A percentile compares a stretch with the other conserved stretches of the same genome.
Evolutionary conservation across 2,329 filamentous ascomycete species (phyloP).

Genomic region (Fusarium humuli): DNA sequence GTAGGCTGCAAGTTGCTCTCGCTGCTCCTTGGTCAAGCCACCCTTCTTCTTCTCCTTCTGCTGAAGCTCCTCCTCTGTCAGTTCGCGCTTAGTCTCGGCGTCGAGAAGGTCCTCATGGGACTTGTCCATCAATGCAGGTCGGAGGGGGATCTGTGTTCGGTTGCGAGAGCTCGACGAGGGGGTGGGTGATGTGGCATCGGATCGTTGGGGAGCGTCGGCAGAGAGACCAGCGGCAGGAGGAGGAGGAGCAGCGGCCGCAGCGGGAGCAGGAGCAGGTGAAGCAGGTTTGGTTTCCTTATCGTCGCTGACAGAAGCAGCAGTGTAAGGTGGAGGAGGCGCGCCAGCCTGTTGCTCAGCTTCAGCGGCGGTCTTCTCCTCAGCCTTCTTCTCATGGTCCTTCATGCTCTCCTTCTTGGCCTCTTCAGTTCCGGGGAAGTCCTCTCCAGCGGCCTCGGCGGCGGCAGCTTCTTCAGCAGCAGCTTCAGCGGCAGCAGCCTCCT

Average conservation of each 20-base stretch:
- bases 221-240: constrained; percentile 32
- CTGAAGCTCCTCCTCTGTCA: constrained; percentile 66
- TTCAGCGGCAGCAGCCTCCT: constrained; percentile 67
- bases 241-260: constrained; percentile 23
- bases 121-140: constrained; percentile 88
- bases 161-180: constrained; percentile 58
- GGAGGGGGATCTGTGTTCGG: constrained; percentile 73
- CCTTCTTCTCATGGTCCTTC: constrained; percentile 54
- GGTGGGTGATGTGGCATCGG: constrained; percentile 54
- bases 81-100: constrained; percentile 75
- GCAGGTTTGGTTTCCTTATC: constrained; percentile 51
- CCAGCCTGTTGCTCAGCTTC: constrained; percentile 46
- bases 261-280: constrained; percentile 28
- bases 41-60: constrained; percentile 84
- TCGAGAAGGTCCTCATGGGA: constrained; percentile 67
- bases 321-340: constrained; percentile 50
- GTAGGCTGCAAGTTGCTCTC: constrained; percentile 88
- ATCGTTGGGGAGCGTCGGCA: constrained; percentile 45
- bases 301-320: constrained; percentile 55
- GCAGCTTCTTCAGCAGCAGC: constrained; percentile 63
- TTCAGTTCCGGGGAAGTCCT: constrained; percentile 68
- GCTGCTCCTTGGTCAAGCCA: constrained; percentile 88
- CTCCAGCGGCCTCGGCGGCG: constrained; percentile 57
- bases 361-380: constrained; percentile 38
- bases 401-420: constrained; percentile 68